A percentile compares a stretch with the other conserved stretches of the same genome.
Evolutionary conservation across 495 filamentous ascomycete genomes (phyloP).

Genomic region (Friedmanniomyces endolithicus): DNA sequence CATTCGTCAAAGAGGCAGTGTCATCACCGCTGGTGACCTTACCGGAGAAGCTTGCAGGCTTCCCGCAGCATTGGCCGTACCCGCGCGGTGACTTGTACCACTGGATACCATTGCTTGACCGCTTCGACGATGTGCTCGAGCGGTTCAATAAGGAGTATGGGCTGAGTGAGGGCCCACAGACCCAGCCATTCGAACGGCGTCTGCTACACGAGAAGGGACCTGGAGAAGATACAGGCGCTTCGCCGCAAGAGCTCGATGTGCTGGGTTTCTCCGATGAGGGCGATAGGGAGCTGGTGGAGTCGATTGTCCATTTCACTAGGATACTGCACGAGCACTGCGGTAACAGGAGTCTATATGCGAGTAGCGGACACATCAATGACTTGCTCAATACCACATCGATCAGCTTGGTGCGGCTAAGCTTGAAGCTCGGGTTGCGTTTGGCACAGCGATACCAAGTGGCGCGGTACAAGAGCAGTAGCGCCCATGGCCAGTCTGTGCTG

Average conservation of each 20-base stretch:
- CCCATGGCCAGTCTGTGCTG: constrained; percentile 56
- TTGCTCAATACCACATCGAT: constrained; percentile 78
- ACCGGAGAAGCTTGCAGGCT: constrained; percentile 60
- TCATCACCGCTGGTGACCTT: constrained; percentile 62
- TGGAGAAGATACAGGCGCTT: constrained; percentile 17
- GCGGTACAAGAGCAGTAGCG: constrained; percentile 52
- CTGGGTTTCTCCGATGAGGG: constrained; percentile 57
- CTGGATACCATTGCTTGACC: constrained; percentile 91
- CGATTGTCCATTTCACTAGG: constrained; percentile 69
- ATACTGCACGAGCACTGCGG: constrained; percentile 88
- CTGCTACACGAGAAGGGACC: constrained; percentile 46
- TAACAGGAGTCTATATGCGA: constrained; percentile 90
- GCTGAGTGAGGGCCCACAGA: constrained; percentile 70
- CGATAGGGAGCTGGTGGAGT: constrained; percentile 65
- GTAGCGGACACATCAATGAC: constrained; percentile 74
- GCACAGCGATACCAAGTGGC: constrained; percentile 88
- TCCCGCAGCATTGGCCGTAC: constrained; percentile 85
- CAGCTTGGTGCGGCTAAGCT: constrained; percentile 56
- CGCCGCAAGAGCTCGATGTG: constrained; percentile 12
- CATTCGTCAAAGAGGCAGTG: constrained; percentile 58
- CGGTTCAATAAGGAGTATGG: constrained; percentile 69
- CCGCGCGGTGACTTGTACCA: constrained; percentile 96
- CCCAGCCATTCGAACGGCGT: constrained; percentile 52
- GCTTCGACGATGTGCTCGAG: constrained; percentile 82
- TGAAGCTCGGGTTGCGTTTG: constrained; percentile 67